A percentile compares a stretch with the other conserved stretches of the same genome.
Conservation (phyloP, 2,329 filamentous ascomycete species). For the Pseudogymnoascus sp. region DNA sequence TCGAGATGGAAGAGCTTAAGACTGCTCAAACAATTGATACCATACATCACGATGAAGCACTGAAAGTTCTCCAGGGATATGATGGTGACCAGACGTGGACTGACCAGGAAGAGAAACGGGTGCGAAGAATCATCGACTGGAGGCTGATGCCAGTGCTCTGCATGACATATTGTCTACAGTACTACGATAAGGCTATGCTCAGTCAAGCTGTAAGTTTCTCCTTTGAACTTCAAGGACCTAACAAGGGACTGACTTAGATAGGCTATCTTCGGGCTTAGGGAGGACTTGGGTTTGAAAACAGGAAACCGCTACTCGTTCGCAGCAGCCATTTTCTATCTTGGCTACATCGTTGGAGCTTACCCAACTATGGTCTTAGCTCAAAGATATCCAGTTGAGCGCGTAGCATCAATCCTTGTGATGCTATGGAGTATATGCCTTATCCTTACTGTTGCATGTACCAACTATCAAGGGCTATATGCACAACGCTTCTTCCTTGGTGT, state of each 20-base stretch:
- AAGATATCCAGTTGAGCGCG: slow-evolving; percentile 38
- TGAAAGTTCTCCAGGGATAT: slow-evolving; percentile 36
- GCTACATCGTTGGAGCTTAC: slow-evolving; percentile 42
- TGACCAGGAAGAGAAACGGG: slow-evolving; percentile 34
- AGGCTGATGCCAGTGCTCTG: slow-evolving; percentile 40
- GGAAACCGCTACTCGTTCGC: slow-evolving; percentile 40
- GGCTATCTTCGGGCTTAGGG: slow-evolving; percentile 36
- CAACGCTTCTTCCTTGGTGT: slow-evolving; percentile 51
- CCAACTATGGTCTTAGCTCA: slow-evolving; percentile 35
- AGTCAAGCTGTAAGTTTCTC: slow-evolving; percentile 39
- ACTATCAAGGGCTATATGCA: slow-evolving; percentile 33
- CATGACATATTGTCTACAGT: slow-evolving; percentile 39
- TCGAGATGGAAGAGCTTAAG: neutral
- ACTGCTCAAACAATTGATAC: slow-evolving; percentile 23
- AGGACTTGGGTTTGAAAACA: slow-evolving; percentile 33
- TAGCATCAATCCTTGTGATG: slow-evolving; percentile 29
- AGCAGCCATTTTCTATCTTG: slow-evolving; percentile 42
- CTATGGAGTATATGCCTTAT: slow-evolving; percentile 35
- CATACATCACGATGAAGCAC: slow-evolving; percentile 33
- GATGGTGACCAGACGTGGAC: slow-evolving; percentile 37
- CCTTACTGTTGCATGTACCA: slow-evolving; percentile 32
- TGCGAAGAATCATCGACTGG: slow-evolving; percentile 37
- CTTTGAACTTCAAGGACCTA: neutral
- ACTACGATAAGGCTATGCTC: slow-evolving; percentile 47
- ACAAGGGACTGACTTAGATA: slow-evolving; percentile 13